phyloP scores from a whole-genome alignment of 768 basidiomycete genomes.

The Boletus vermiculosoides region DNA sequence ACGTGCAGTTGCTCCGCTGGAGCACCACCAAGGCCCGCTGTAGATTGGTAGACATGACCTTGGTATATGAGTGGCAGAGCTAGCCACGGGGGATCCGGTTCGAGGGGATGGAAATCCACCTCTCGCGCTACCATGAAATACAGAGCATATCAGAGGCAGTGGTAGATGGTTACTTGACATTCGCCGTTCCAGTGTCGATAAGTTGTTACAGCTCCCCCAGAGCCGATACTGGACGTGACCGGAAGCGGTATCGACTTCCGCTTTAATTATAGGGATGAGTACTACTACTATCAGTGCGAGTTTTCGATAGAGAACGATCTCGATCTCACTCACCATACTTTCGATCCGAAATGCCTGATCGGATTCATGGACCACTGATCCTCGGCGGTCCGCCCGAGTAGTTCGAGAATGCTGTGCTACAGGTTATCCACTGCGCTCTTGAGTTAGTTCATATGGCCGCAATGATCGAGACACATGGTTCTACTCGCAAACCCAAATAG shows the following conservation, averaged over 20 bases:
- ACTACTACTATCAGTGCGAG: background rate
- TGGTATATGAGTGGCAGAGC: background rate
- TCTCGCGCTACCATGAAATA: background rate
- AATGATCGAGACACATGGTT: background rate
- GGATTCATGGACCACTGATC: background rate
- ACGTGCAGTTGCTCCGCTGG: background rate
- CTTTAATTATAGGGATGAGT: background rate
- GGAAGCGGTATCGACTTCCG: background rate
- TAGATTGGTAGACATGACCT: background rate
- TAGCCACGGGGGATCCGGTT: background rate
- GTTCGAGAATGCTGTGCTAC: background rate
- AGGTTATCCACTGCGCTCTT: background rate
- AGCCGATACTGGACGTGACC: background rate
- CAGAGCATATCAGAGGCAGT: background rate
- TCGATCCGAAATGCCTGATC: background rate
- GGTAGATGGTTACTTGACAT: background rate
- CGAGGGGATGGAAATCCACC: background rate
- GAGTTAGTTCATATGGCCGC: background rate
- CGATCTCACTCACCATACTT: background rate
- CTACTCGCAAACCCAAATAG: background rate
- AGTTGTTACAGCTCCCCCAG: background rate
- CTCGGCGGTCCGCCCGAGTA: background rate
- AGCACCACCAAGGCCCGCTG: background rate
- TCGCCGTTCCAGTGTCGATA: background rate
- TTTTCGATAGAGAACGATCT: background rate